Conservation (phyloP, 2,329 filamentous ascomycete genomes). For the Fusarium keratoplasticum region DNA sequence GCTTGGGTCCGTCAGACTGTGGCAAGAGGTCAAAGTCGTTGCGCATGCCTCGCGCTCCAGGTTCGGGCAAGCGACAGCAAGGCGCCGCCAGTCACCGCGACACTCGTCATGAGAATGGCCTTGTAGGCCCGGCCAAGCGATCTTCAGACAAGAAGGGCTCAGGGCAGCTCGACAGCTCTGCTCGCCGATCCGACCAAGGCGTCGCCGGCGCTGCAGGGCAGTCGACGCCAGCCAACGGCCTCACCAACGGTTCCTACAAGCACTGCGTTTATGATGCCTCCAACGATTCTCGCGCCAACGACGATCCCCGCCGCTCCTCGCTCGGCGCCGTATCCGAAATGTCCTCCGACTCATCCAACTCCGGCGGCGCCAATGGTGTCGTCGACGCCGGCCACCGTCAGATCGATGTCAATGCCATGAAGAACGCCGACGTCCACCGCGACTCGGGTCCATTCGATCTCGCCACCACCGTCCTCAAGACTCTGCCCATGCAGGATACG, state of each 20-base stretch:
- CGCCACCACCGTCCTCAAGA: constrained; percentile 86
- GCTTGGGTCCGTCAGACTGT: constrained; percentile 51
- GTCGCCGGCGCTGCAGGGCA: constrained; percentile 47
- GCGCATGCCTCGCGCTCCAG: constrained; percentile 72
- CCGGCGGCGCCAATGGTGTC: constrained; percentile 51
- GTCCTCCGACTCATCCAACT: constrained; percentile 64
- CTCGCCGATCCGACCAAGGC: constrained; percentile 48
- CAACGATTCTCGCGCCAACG: constrained; percentile 55
- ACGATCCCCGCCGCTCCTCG: constrained; percentile 60
- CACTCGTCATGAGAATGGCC: constrained; percentile 86
- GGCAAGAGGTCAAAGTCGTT: constrained; percentile 47
- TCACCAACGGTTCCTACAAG: constrained; percentile 52
- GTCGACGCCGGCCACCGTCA: constrained; percentile 68
- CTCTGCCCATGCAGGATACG: constrained; percentile 92
- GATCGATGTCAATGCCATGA: constrained; percentile 77
- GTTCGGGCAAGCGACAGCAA: constrained; percentile 71
- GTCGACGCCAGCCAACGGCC: constrained; percentile 43
- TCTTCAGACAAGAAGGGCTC: constrained; percentile 58
- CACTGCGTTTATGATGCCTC: constrained; percentile 48
- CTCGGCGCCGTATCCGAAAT: constrained; percentile 65
- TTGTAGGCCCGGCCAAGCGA: constrained; percentile 70
- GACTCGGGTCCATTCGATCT: constrained; percentile 80
- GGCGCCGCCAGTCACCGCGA: constrained; percentile 74
- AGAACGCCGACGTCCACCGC: constrained; percentile 75
- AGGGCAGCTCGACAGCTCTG: constrained; percentile 56